Base-by-base conservation (phyloP, 345 rosid species). In the Arabidopsis suecica region DNA sequence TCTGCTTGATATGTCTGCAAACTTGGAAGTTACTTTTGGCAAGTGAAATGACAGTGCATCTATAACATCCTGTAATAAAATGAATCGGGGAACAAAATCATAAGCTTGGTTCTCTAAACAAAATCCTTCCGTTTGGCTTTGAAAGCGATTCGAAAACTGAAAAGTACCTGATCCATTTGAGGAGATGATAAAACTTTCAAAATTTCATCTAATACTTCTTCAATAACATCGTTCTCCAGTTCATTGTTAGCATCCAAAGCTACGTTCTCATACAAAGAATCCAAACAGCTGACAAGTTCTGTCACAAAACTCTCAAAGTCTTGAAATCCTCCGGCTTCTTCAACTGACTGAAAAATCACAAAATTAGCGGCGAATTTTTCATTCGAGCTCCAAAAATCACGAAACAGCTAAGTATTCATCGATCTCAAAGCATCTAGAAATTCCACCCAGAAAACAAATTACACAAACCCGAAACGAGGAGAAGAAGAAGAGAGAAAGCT, bases 1-100 rank as follows among this genome's bases (percentile, higher is more conserved):
- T 63, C 64, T 59, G 65, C 68, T 50, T 7, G 96, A 91, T 45
- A 77, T n/a, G 49, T 79, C 79, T 2, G 88, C 79, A 76, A 94
- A 88, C 74, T 82, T 86, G 13, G 95, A 72, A 71, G 81, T 86
- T 5, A 86, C 85, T 76, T 87, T 88, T 0, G 92, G 96, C 83
- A 94, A 65, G 73, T 80, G 91, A 78, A 88, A 94, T 2, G 96
- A 91, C 30, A 94, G 78, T 10, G 81, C 85, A 80, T 94, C 97
- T 20, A 83, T 73, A 59, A 83, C 81, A 44, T 50, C 83, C 98
- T 94, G 83, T 64, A 48, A 71, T 44, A 64, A 47, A 62, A 65
- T 3, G 51, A 71, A 61, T 44, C 5, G 54, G n/a, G 62, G 1
- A 36, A 74, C 18, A 16, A 56, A 67, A 23, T 25, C 50, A 70